Evolutionary conservation across 495 filamentous ascomycete species (phyloP), one percentile per base, ranked within the genome.

Genomic region (Neurospora sp.): DNA sequence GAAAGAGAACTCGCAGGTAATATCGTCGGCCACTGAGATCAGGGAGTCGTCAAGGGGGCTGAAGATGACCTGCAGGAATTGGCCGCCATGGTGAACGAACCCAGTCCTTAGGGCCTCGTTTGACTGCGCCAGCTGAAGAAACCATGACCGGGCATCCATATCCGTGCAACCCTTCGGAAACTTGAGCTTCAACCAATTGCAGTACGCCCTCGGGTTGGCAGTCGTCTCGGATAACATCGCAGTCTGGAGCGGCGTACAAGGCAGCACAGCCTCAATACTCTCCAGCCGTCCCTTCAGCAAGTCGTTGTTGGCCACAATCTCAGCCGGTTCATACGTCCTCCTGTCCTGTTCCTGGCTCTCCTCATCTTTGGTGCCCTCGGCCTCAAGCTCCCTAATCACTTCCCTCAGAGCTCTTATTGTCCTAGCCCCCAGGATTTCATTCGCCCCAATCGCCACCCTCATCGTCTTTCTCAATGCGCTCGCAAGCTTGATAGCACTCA

Each of bases 141-240:
- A 81, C 31, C 85, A 85, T 5, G 78, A 74, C 23, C 83, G 80
- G 18, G 92, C 77, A 16, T 77, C 72, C 3, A 78, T 38, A 0
- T 75, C 41, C 9, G 71, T 69, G 74, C 80, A 74, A 12, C 79
- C 73, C 8, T 74, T 73, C 8, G 84, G 78, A 42, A 92, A 79
- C 6, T 84, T 81, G 10, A 95, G 77, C 74, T 92, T 87, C 18
- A 93, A 82, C 88, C 89, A 91, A 76, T 96, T 96, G 79, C 90
- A 90, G 79, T 96, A 95, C 10, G 90, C 84, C 39, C 80, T 82
- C 1, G 79, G 44, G 44, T 88, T 78, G 40, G 84, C 83, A 7
- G 81, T 77, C 2, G 91, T 93, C 76, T 94, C 92, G 4, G 87
- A 81, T 5, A 96, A 82, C 93, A 96, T 95, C n/a, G 91, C 89